Evolutionary conservation across 306 rosid species (phyloP), one percentile per base, ranked within the genome.

Genomic region (Herpetospermum pedunculosum): DNA sequence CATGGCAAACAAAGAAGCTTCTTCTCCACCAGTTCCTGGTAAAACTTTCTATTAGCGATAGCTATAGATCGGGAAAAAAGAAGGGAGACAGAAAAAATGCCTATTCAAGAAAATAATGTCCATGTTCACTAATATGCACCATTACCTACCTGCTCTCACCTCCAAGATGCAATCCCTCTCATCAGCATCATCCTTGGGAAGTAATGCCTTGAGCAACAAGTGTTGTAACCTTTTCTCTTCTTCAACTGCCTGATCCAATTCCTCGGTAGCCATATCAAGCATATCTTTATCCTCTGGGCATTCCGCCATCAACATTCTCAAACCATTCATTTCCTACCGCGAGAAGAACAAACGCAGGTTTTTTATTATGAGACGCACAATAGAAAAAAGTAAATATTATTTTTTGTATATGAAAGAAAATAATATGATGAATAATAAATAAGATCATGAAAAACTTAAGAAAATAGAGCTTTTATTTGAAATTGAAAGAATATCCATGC

Each of bases 61-160:
- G 46, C 76, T 79, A 76, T 62, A 55, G 47, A 74, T 55, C 72
- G 38, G 41, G 37, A 23, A 65, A 18, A 41, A 15, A 52, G 32
- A 52, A 44, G 26, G 54, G 38, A 72, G 48, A 67, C 15, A 2
- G 47, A 8, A 60, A 62, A 23, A 18, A 30, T 30, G 23, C 21
- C 8, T 26, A 4, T 55, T 60, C 68, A 70, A 70, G 21, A 58
- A 75, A 82, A 37, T 12, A 19, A 64, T 65, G 46, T 26, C 13
- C 10, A n/a, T 6, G 37, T 49, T 72, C 25, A 35, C 21, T 53
- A 73, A 76, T 41, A 50, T 43, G 47, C 50, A 78, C 64, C 37
- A 7, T 74, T 82, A 88, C 98, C 98, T 88, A 92, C 98, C 98
- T 88, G 98, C 97, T 85, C 98, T 87, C 70, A 93, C 97, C 87